A percentile compares a stretch with the other conserved stretches of the same genome.
Conservation (phyloP, 768 basidiomycete genomes). For the Boletus speciosus region DNA sequence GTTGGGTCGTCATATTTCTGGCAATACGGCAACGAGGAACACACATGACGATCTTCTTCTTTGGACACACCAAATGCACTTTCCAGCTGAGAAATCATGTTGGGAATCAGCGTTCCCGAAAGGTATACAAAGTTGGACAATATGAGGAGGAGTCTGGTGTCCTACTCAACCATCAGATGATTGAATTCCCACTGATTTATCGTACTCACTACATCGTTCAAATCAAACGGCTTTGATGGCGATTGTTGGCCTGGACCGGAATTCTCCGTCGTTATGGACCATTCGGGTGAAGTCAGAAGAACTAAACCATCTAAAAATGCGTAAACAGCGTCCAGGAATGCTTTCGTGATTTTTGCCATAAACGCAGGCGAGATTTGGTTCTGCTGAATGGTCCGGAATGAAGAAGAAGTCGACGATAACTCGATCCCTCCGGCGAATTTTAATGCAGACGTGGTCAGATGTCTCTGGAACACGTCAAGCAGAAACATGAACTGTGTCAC, state of each 20-base stretch:
- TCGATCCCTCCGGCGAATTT: slow-evolving; percentile 80
- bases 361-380: slow-evolving; percentile 61
- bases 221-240: slow-evolving; percentile 43
- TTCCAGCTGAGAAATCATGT: slow-evolving; percentile 78
- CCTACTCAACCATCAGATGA: slow-evolving; percentile 44
- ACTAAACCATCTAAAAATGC: slow-evolving; percentile 85
- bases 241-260: slow-evolving; percentile 12
- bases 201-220: slow-evolving; percentile 55
- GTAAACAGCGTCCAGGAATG: slow-evolving; percentile 84
- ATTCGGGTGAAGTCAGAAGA: slow-evolving; percentile 71
- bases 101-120: slow-evolving; percentile 64
- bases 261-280: slow-evolving; percentile 32
- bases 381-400: slow-evolving; percentile 55
- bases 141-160: slow-evolving; percentile 81
- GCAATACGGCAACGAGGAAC: slow-evolving; percentile 4
- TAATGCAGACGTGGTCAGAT: slow-evolving; percentile 70
- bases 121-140: slow-evolving; percentile 86
- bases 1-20: background rate
- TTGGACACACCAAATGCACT: slow-evolving; percentile 69
- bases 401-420: slow-evolving; percentile 42
- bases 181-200: background rate
- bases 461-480: slow-evolving; percentile 77
- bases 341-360: slow-evolving; percentile 69
- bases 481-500: slow-evolving; percentile 74
- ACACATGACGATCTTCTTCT: slow-evolving; percentile 67